phyloP scores from a whole-genome alignment of 169 alveolate genomes.

The Ichthyophthirius multifiliis region DNA sequence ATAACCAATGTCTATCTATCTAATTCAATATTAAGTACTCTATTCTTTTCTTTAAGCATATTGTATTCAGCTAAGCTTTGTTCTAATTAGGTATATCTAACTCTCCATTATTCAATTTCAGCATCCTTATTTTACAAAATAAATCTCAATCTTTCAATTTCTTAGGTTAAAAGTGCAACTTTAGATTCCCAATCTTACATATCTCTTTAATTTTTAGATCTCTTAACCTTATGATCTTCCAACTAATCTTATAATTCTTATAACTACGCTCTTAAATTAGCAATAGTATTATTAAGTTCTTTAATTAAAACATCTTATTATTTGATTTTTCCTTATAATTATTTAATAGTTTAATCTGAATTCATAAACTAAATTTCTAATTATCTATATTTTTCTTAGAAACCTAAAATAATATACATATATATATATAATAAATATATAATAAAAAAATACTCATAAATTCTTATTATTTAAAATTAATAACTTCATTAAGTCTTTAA shows the following conservation, averaged over 20 bases:
- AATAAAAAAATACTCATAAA: too few species aligned
- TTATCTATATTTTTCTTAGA: too few species aligned
- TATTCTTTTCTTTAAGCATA: constrained; percentile 1
- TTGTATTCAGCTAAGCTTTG: neutral
- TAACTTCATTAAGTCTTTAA: too few species aligned
- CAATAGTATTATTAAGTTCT: too few species aligned
- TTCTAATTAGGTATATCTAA: neutral
- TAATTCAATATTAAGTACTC: neutral
- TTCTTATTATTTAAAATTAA: too few species aligned
- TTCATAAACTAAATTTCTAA: too few species aligned
- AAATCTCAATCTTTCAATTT: neutral
- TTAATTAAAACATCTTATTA: too few species aligned
- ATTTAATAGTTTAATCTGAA: too few species aligned
- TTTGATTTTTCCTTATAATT: too few species aligned
- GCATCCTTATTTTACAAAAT: neutral
- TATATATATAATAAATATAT: too few species aligned
- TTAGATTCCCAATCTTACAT: neutral
- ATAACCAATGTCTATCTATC: neutral
- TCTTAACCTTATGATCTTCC: neutral
- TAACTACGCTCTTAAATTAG: too few species aligned
- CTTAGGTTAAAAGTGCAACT: neutral
- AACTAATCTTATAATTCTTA: neutral
- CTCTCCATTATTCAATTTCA: constrained; percentile 6
- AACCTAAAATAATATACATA: too few species aligned
- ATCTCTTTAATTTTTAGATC: neutral